These are phyloP conservation scores for Iberis pinnata DNA, from an alignment of 345 rosid genomes.

Conservation along the genomic window DNA sequence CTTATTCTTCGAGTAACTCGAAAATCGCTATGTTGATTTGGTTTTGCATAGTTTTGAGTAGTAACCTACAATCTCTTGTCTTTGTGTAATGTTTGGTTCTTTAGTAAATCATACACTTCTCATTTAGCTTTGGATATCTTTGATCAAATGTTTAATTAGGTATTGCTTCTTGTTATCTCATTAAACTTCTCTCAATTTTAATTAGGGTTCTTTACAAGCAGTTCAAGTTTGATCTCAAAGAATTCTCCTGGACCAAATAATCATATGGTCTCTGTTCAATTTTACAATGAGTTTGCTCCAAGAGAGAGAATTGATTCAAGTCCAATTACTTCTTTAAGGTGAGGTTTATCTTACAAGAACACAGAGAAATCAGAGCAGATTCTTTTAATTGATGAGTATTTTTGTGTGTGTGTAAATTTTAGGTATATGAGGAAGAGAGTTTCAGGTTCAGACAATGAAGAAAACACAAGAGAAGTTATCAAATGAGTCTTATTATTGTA, in stretches of 20 bases:
- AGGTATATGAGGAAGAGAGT: constrained; percentile 24
- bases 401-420: background rate
- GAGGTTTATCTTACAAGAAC: background rate
- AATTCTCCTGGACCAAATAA: constrained; percentile 30
- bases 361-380: background rate
- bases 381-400: background rate
- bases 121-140: constrained; percentile 12
- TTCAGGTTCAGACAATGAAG: constrained; percentile 21
- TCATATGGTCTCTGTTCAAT: constrained; percentile 31
- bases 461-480: constrained; percentile 23
- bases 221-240: constrained; percentile 20
- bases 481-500: constrained; percentile 25
- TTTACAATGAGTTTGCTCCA: constrained; percentile 34
- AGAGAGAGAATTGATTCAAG: constrained; percentile 27
- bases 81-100: too few species aligned
- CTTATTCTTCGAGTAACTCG: constrained; percentile 10
- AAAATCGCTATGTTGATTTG: constrained; percentile 2
- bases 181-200: constrained; percentile 4
- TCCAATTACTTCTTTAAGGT: constrained; percentile 26
- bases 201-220: constrained; percentile 30
- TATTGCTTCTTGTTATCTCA: background rate
- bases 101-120: too few species aligned
- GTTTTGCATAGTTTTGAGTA: background rate
- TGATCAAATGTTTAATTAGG: constrained; percentile 1
- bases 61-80: background rate